Evolutionary conservation across 345 rosid genomes (phyloP), one percentile per base, ranked within the genome.

Genomic region (Salix koriyanagi): DNA sequence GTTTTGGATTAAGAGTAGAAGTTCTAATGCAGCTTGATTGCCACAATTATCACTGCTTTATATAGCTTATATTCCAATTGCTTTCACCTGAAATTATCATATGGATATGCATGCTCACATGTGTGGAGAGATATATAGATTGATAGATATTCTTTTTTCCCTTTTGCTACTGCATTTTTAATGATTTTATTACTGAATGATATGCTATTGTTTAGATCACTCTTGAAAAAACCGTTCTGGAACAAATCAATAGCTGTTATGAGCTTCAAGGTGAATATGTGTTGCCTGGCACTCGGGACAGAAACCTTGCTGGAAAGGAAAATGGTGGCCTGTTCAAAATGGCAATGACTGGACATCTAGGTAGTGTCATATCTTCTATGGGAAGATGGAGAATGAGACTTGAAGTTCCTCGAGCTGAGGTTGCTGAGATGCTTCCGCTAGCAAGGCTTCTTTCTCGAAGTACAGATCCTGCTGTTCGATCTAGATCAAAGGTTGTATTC

Each of bases 251-350:
- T 81, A 95, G 99, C 84, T 87, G 91, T 52, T 95, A 95, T 85
- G 99, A 93, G 91, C 96, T 95, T 89, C 99, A 95, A 89, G 99
- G 97, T 23, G 99, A 95, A 89, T 95, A 95, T 89, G 99, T 95
- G 60, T 85, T 95, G 69, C 99, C 99, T 79, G 99, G 99, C 44
- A 88, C 90, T 75, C 89, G 98, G 62, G 98, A 95, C 75, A 90
- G 97, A 65, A 89, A 85, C 83, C 82, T 89, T 83, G 77, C 89
- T 76, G 92, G 88, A 65, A 89, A 93, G 83, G 92, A 84, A 83
- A 86, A 76, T 73, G 97, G 87, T 80, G 93, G 90, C 76, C 87
- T 95, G 85, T 87, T 95, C 42, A 85, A 90, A 89, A 90, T 92
- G 84, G 97, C 96, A 80, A 91, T 93, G 97, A 89, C 91, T 64